Conservation (phyloP, 2,329 filamentous ascomycete genomes). For the Botrytis sinoallii region DNA sequence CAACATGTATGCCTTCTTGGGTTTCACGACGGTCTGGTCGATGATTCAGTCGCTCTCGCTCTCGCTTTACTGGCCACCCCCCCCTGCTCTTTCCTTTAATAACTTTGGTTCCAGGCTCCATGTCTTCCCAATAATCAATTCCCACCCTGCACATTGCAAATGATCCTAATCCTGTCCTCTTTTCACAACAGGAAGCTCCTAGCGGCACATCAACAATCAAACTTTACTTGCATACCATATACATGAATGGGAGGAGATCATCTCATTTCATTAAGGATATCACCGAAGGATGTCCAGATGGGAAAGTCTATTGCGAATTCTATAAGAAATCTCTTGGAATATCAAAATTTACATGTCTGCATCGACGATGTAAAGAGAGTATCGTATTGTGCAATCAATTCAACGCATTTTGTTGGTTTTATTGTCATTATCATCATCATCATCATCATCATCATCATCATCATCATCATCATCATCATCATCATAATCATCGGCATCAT, state of each 20-base stretch:
- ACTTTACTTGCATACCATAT: background rate
- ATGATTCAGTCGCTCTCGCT: background rate
- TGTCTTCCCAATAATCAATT: background rate
- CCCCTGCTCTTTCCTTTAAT: background rate
- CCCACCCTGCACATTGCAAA: background rate
- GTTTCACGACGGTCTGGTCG: background rate
- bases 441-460: background rate
- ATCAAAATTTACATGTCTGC: background rate
- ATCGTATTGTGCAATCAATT: background rate
- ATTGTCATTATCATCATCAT: background rate
- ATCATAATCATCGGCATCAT: background rate
- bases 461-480: background rate
- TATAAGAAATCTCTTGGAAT: background rate
- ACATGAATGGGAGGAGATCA: background rate
- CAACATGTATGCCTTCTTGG: background rate
- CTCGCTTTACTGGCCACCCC: background rate
- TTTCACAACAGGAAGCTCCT: background rate
- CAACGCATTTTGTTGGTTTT: background rate
- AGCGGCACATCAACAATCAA: background rate
- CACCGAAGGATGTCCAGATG: background rate
- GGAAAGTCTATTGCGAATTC: background rate
- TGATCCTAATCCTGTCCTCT: background rate
- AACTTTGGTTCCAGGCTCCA: background rate
- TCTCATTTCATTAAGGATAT: constrained; percentile 5
- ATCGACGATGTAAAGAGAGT: background rate